Conservation (phyloP, 331 rosid species). For the Quercus tomentella region DNA sequence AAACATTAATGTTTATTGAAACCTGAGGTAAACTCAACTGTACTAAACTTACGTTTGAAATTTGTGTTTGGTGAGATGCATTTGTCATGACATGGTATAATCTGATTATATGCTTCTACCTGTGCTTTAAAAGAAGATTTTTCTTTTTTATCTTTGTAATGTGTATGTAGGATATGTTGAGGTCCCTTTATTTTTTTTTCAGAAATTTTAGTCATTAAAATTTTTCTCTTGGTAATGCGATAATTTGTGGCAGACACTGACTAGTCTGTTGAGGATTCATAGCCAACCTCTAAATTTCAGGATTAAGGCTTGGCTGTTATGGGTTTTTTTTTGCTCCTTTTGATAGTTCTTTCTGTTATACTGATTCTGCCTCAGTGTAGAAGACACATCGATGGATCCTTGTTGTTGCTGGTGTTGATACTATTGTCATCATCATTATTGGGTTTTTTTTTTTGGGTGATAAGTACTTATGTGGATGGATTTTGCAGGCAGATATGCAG, state of each 20-base stretch:
- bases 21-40: neutral
- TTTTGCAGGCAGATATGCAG: slow-evolving; percentile 83
- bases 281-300: too few species aligned
- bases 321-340: neutral
- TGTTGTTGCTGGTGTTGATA: neutral
- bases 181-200: neutral
- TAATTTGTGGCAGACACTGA: neutral
- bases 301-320: too few species aligned
- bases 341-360: neutral
- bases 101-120: too few species aligned
- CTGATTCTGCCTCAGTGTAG: neutral
- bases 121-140: too few species aligned
- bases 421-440: neutral
- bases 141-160: neutral
- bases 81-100: too few species aligned
- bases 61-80: neutral
- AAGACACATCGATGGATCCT: neutral
- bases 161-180: neutral
- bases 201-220: neutral
- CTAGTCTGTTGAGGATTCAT: too few species aligned
- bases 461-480: slow-evolving; percentile 15
- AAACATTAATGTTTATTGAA: neutral
- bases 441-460: neutral
- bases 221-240: neutral
- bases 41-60: neutral